These are phyloP conservation scores for Tuber melanosporum DNA, from an alignment of 495 filamentous ascomycete species.

Conservation along the genomic window DNA sequence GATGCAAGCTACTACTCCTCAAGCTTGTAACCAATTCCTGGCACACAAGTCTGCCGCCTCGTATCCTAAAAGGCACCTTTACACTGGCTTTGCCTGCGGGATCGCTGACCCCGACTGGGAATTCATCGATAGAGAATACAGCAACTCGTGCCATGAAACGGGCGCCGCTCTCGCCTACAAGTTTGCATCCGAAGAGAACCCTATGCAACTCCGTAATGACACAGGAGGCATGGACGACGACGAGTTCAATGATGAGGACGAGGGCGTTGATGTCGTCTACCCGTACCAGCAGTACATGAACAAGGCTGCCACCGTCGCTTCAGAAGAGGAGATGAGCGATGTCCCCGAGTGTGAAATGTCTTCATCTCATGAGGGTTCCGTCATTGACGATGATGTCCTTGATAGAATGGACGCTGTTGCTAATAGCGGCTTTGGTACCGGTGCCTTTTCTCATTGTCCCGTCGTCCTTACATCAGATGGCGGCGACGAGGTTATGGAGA, in stretches of 20 bases:
- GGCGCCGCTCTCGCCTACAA: conserved; percentile 28
- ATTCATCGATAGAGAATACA: conserved; percentile 27
- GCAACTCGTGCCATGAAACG: conserved; percentile 22
- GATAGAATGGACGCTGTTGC: conserved; percentile 25
- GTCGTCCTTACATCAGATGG: conserved; percentile 26
- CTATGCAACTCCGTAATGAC: conserved; percentile 34
- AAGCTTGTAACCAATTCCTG: conserved; percentile 25
- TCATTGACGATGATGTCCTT: conserved; percentile 30
- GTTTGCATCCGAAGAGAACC: conserved; percentile 31
- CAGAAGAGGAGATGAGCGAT: conserved; percentile 31
- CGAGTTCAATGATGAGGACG: conserved; percentile 29
- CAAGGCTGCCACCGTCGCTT: conserved; percentile 9
- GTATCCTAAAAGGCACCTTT: conserved; percentile 28
- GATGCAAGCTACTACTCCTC: not conserved
- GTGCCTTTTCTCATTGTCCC: conserved; percentile 3
- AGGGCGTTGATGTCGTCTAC: conserved; percentile 26
- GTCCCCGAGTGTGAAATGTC: conserved; percentile 32
- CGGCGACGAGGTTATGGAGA: conserved; percentile 34
- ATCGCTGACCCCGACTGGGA: conserved; percentile 35
- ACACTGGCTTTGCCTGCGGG: conserved; percentile 27
- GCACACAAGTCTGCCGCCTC: conserved; percentile 28
- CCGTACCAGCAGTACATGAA: conserved; percentile 22
- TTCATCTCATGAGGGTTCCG: conserved; percentile 29
- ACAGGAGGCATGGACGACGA: conserved; percentile 36
- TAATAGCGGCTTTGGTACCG: conserved; percentile 18